Evolutionary conservation across 257 asterid genomes (phyloP), one percentile per base, ranked within the genome.

Genomic region (Salvia hispanica): DNA sequence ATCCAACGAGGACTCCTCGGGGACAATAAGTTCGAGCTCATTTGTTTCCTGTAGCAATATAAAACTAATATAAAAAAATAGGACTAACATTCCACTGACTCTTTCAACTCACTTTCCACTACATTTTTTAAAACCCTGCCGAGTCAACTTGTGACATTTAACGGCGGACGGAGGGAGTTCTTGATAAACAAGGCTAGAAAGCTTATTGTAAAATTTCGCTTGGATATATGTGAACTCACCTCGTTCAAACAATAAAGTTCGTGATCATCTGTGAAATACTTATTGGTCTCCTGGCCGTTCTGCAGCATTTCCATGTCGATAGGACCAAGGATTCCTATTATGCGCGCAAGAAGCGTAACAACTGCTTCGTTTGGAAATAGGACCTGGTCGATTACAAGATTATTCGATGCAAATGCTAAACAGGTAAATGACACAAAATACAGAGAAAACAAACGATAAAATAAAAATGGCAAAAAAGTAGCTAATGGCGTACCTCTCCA

Each of bases 291-390:
- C 70, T 70, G 85, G 58, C 96, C 99, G 12, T 75, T 76, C 63
- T 67, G 72, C 67, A 94, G 75, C 96, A 94, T 88, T 25, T 81
- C 90, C 78, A 48, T 48, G 72, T 85, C 89, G 18, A 94, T 72
- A 13, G 90, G 96, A 58, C 97, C 99, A 14, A 94, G 75, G 55
- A 85, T 45, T 44, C 85, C 92, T 31, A 87, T 73, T 84, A 88
- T 76, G 21, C 91, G 96, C 4, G 88, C 97, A 60, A 94, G 95
- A 75, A 94, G 78, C 71, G 76, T 57, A 16, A 73, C 87, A n/a
- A 94, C 71, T 10, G 80, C 81, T 79, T 91, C 96, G 65, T 91
- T 94, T 31, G 97, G 96, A 74, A 94, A 94, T 54, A 94, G 95
- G 52, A 93, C 99, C 98, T 92, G 84, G 18, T 34, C 58, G 13